These are phyloP conservation scores for Hemileia vastatrix DNA, from an alignment of 1,284 basidiomycete species.

Conservation along the genomic window DNA sequence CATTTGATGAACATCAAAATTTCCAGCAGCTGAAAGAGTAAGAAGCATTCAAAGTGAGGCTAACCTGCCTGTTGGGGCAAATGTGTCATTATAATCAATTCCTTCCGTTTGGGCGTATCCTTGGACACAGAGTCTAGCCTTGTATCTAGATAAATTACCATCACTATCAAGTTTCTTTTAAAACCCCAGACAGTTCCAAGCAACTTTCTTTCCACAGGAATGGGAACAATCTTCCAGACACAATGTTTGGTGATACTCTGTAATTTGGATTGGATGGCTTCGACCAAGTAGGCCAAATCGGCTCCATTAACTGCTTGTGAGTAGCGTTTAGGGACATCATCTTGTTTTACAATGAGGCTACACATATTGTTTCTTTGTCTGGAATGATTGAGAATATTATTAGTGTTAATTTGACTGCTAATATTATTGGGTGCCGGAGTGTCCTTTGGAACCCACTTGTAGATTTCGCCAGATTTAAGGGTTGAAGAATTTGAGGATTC, in stretches of 20 bases:
- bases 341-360: too few relatives aligned
- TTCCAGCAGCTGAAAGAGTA: not conserved
- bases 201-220: not conserved
- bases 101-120: constrained; percentile 4
- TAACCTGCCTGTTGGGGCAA: constrained; percentile 1
- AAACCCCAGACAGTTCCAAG: constrained; percentile 7
- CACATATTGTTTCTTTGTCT: too few relatives aligned
- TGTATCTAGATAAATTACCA: constrained; percentile 2
- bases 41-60: not conserved
- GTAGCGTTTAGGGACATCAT: too few relatives aligned
- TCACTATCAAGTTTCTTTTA: not conserved
- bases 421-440: too few relatives aligned
- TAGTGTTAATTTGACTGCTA: too few relatives aligned
- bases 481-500: too few relatives aligned
- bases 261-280: not conserved
- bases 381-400: too few relatives aligned
- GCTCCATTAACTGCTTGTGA: too few relatives aligned
- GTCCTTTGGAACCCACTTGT: too few relatives aligned
- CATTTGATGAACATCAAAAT: constrained; percentile 6
- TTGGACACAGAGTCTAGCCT: not conserved
- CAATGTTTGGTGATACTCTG: not conserved
- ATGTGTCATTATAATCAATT: not conserved
- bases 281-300: too few relatives aligned
- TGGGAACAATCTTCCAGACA: not conserved
- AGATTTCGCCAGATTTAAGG: too few relatives aligned